These are phyloP conservation scores for Withania somnifera DNA, from an alignment of 305 asterid genomes.

Conservation along the genomic window DNA sequence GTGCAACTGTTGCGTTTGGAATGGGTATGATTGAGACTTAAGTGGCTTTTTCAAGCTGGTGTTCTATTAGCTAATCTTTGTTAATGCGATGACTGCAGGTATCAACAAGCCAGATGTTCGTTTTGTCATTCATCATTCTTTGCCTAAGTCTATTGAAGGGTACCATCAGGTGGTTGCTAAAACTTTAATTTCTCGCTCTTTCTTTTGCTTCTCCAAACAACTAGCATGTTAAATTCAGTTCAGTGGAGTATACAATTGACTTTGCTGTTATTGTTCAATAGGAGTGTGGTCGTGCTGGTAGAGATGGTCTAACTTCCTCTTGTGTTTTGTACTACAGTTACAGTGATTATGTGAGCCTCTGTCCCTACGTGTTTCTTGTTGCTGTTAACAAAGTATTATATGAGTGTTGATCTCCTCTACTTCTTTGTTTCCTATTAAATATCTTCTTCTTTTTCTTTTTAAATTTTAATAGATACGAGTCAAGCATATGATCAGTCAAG, in stretches of 20 bases:
- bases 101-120: slow-evolving; percentile 99
- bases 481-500: slow-evolving; percentile 94
- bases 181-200: slow-evolving; percentile 8
- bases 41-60: slow-evolving; percentile 12
- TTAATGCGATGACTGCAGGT: slow-evolving; percentile 45
- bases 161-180: slow-evolving; percentile 71
- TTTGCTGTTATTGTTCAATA: slow-evolving; percentile 22
- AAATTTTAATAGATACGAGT: slow-evolving; percentile 53
- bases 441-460: slow-evolving; percentile 2
- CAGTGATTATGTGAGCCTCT: slow-evolving; percentile 73
- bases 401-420: neutral
- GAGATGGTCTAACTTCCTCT: slow-evolving; percentile 91
- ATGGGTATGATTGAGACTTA: slow-evolving; percentile 53
- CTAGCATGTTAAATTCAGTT: neutral
- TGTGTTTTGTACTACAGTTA: slow-evolving; percentile 89
- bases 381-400: neutral
- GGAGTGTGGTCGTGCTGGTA: slow-evolving; percentile 99
- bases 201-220: neutral
- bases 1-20: slow-evolving; percentile 98
- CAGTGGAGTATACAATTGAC: neutral
- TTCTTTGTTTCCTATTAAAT: neutral
- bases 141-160: slow-evolving; percentile 97
- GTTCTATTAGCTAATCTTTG: slow-evolving; percentile 6
- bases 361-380: slow-evolving; percentile 7
- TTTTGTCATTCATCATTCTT: slow-evolving; percentile 96